Evolutionary conservation across 2,329 filamentous ascomycete genomes (phyloP), one percentile per base, ranked within the genome.

Genomic region (Trematosphaeria pertusa): DNA sequence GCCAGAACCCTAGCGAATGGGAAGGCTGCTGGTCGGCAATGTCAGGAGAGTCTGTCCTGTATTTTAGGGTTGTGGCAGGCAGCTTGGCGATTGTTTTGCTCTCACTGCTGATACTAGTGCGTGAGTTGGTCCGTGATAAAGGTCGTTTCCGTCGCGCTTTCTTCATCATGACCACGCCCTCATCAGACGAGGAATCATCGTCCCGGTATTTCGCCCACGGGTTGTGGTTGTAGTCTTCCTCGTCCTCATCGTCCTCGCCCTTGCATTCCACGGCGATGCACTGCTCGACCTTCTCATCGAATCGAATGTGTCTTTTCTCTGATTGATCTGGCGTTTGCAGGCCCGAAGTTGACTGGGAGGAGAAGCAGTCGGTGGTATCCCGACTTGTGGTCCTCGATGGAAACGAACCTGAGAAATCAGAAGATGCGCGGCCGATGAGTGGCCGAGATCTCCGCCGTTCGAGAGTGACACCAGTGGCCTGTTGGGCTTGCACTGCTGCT

Each of bases 261-360:
- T 95, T 95, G 59, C 85, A 81, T 24, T 97, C 92, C 22, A 99
- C 84, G 6, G 94, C 94, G 56, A 97, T 97, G 69, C 92, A 97
- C 69, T 97, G 93, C 69, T 92, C 87, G 2, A 99, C 94, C 73
- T 93, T 89, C 66, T 97, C 89, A 67, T 97, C 94, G 72, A 99
- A 99, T 65, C 96, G 90, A 56, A 99, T 97, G 69, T 96, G 93
- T 50, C 87, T 91, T 63, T 85, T 83, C 62, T 88, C 87, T 6
- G 82, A 72, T 5, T 69, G 64, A 37, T 76, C 83, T 74, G 83
- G 82, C 2, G 83, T 91, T 73, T 67, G 86, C 79, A 72, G 78
- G 61, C 87, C 88, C 0, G 91, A 96, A 0, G 88, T 88, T 6
- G 84, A 80, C 9, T 80, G 79, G 1, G 87, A 90, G 26, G 85